Conservation (phyloP, 2,329 filamentous ascomycete species). For the Penicillium oxalicum region DNA sequence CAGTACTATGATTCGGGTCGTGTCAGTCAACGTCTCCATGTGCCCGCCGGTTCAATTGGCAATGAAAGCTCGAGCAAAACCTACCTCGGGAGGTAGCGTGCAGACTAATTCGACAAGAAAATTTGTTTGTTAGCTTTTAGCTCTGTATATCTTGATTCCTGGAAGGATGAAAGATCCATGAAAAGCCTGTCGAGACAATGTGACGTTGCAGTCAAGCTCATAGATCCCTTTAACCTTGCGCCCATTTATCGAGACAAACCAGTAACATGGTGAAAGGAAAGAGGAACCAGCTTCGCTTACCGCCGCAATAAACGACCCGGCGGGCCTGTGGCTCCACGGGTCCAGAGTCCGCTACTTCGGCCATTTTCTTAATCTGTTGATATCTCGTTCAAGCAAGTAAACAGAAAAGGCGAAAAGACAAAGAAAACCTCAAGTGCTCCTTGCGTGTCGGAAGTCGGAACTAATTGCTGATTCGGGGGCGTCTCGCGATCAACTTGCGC, state of each 20-base stretch:
- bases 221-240: too few relatives aligned
- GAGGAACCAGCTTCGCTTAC: slow-evolving; percentile 33
- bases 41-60: neutral
- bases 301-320: slow-evolving; percentile 57
- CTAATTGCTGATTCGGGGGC: too few relatives aligned
- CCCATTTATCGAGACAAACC: too few relatives aligned
- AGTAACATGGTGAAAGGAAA: slow-evolving; percentile 1
- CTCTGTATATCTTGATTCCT: too few relatives aligned
- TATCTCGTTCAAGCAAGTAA: too few relatives aligned
- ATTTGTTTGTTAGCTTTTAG: too few relatives aligned
- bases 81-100: slow-evolving; percentile 62
- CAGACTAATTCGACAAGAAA: slow-evolving; percentile 45
- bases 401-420: too few relatives aligned
- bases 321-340: slow-evolving; percentile 45
- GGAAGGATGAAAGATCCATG: too few relatives aligned
- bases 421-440: too few relatives aligned
- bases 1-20: slow-evolving; percentile 67
- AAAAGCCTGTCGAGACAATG: too few relatives aligned
- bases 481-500: neutral
- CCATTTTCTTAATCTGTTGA: slow-evolving; percentile 20
- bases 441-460: neutral
- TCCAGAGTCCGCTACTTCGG: slow-evolving; percentile 29
- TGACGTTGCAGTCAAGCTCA: too few relatives aligned
- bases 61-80: slow-evolving; percentile 11
- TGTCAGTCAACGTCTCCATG: neutral